These are phyloP conservation scores for Collybiopsis luxurians DNA, from an alignment of 768 basidiomycete species.

Conservation along the genomic window DNA sequence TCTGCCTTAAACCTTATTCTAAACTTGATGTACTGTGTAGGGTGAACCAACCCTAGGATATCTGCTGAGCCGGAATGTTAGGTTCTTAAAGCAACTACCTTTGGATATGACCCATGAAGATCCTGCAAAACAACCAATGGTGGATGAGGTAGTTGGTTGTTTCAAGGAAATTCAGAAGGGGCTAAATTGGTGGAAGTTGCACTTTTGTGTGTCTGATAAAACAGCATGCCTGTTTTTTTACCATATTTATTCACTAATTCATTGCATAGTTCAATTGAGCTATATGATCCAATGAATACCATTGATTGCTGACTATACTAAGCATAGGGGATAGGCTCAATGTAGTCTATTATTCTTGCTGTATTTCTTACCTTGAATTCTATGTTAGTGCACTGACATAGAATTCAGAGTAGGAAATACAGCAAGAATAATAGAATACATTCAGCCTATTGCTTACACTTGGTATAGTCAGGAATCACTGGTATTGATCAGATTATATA, in stretches of 20 bases:
- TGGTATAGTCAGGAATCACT: no score
- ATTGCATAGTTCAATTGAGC: background rate
- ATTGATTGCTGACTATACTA: no score
- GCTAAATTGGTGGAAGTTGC: conserved; percentile 22
- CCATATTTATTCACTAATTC: background rate
- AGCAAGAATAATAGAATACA: no score
- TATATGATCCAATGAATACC: background rate
- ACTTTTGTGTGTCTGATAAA: conserved; percentile 19
- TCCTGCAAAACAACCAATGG: conserved; percentile 27
- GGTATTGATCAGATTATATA: background rate
- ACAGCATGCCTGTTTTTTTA: background rate
- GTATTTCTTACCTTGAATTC: no score
- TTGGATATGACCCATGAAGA: conserved; percentile 31
- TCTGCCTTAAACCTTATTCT: background rate
- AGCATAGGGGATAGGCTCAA: no score
- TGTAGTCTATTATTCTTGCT: no score
- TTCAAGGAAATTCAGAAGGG: conserved; percentile 17
- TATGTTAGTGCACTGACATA: no score
- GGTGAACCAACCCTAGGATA: no score
- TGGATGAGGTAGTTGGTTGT: conserved; percentile 26
- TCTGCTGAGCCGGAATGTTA: background rate
- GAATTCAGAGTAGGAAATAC: no score
- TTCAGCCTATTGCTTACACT: no score
- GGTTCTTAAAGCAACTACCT: conserved; percentile 31
- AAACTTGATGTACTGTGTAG: no score